These are phyloP conservation scores for Magnolia kwangsiensis DNA, from an alignment of 164 flowering plant species.

Conservation along the genomic window DNA sequence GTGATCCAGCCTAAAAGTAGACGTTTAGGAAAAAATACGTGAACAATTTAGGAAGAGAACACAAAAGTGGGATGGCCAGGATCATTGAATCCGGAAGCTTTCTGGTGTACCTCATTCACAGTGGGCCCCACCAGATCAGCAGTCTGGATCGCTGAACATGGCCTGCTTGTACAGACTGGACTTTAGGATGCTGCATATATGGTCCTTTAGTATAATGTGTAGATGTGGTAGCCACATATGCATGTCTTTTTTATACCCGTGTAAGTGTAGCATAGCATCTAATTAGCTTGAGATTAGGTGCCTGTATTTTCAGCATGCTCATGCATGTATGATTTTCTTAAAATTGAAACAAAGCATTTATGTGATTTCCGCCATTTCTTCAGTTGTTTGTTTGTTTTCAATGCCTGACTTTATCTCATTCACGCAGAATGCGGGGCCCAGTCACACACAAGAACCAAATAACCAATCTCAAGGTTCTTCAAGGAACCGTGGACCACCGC, in stretches of 20 bases:
- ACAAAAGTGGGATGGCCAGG: no score
- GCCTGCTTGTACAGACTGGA: no score
- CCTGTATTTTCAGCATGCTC: not conserved
- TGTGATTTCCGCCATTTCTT: not conserved
- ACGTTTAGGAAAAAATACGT: no score
- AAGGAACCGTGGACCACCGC: slow-evolving; percentile 28
- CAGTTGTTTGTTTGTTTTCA: not conserved
- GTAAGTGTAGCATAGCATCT: not conserved
- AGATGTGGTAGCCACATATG: not conserved
- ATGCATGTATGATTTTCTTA: not conserved
- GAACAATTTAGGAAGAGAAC: no score
- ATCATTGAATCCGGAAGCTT: no score
- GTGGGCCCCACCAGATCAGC: no score
- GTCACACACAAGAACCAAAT: slow-evolving; percentile 22
- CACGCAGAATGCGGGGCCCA: slow-evolving; percentile 36
- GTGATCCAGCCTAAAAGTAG: no score
- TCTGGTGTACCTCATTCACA: no score
- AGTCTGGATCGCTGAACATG: no score
- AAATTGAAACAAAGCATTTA: not conserved
- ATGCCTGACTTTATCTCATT: not conserved
- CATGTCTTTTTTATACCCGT: not conserved
- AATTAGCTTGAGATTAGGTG: no score
- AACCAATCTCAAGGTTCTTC: slow-evolving; percentile 37
- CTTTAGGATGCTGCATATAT: no score
- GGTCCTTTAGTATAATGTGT: no score